Percentiles rank a stretch among this genome's conserved stretches.
Evolutionary conservation across 1,139 yeast genomes (phyloP).

Genomic region (Suhomyces atakaporum): DNA sequence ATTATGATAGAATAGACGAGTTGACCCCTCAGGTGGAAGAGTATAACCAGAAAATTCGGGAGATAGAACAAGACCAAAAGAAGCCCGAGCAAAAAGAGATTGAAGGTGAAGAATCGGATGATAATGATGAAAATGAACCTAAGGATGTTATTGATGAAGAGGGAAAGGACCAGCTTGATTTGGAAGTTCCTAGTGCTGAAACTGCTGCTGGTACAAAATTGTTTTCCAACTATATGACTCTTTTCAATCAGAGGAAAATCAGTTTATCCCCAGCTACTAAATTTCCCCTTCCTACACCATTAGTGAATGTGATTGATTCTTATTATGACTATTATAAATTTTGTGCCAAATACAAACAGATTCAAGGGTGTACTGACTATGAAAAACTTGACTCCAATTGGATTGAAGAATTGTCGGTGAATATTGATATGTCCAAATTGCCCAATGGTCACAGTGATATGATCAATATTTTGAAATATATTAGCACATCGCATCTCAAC

Average conservation of each 20-base stretch:
- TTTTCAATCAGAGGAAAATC: constrained; percentile 52
- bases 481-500: constrained; percentile 34
- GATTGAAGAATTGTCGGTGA: constrained; percentile 30
- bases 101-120: neutral
- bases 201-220: constrained; percentile 6
- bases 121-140: no score
- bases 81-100: neutral
- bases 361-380: constrained; percentile 20
- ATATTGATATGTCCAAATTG: constrained; percentile 28
- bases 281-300: constrained; percentile 65
- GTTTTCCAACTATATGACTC: constrained; percentile 46
- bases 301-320: constrained; percentile 55
- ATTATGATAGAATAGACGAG: constrained; percentile 5
- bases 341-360: constrained; percentile 27
- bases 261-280: constrained; percentile 78
- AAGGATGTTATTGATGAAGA: no score
- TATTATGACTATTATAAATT: constrained; percentile 46
- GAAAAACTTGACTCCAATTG: constrained; percentile 27
- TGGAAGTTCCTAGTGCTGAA: constrained; percentile 1
- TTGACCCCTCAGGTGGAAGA: constrained; percentile 11
- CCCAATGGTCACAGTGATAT: constrained; percentile 42
- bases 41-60: constrained; percentile 10
- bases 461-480: constrained; percentile 40
- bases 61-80: constrained; percentile 9
- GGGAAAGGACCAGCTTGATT: neutral